Evolutionary conservation across 1,284 basidiomycete species (phyloP).

Genomic region (Sphaerobolus stellatus): DNA sequence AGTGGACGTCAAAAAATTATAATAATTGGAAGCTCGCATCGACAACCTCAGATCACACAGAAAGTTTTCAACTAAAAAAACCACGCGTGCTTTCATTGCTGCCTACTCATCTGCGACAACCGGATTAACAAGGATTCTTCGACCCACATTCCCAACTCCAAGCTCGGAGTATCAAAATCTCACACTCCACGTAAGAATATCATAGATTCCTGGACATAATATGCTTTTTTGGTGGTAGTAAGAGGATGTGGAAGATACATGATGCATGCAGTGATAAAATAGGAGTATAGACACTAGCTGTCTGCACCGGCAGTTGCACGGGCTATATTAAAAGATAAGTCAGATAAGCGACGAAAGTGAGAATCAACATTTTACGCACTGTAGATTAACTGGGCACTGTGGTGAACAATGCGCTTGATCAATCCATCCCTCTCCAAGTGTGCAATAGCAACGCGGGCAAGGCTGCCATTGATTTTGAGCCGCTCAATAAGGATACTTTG

Average conservation of each 20-base stretch:
- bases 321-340: slow-evolving; percentile 3
- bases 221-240: background rate
- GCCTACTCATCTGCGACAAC: no score
- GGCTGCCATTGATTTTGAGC: slow-evolving; percentile 92
- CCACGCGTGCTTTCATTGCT: no score
- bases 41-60: no score
- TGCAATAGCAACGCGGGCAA: slow-evolving; percentile 91
- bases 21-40: no score
- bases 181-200: no score
- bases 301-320: slow-evolving; percentile 10
- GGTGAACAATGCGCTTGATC: slow-evolving; percentile 97
- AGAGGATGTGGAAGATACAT: slow-evolving; percentile 2
- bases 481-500: slow-evolving; percentile 98
- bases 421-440: slow-evolving; percentile 93
- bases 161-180: no score
- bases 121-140: no score
- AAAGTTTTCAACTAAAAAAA: no score
- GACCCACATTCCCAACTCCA: no score
- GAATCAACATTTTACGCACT: slow-evolving; percentile 51
- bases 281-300: background rate
- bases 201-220: background rate
- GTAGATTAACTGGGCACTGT: slow-evolving; percentile 93
- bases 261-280: background rate
- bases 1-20: no score
- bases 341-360: background rate